These are phyloP conservation scores for Aspergillus aculeatinus DNA, from an alignment of 2,329 filamentous ascomycete genomes.

Conservation along the genomic window DNA sequence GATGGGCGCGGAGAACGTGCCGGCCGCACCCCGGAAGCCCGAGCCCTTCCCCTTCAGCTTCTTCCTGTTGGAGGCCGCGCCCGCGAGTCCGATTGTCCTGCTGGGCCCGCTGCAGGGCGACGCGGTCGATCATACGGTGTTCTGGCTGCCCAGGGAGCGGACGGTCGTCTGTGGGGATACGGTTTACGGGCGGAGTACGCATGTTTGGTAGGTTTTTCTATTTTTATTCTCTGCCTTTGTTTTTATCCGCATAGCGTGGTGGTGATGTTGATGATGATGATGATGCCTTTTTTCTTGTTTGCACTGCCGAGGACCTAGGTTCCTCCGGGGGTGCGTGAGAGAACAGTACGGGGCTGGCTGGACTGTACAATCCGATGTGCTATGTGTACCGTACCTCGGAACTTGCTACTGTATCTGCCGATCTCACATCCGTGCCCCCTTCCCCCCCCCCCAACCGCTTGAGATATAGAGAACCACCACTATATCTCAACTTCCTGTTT, in stretches of 20 bases:
- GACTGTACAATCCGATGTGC: too few relatives aligned
- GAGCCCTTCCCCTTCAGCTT: slow-evolving; percentile 28
- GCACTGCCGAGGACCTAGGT: too few relatives aligned
- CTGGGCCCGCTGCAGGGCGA: slow-evolving; percentile 35
- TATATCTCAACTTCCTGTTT: too few relatives aligned
- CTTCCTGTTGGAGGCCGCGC: slow-evolving; percentile 27
- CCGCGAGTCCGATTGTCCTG: slow-evolving; percentile 25
- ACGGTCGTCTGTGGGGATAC: slow-evolving; percentile 31
- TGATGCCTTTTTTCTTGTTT: too few relatives aligned
- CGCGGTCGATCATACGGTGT: slow-evolving; percentile 30
- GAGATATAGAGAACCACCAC: too few relatives aligned
- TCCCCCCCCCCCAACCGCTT: too few relatives aligned
- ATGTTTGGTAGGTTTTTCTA: slow-evolving; percentile 25
- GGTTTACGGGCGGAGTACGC: slow-evolving; percentile 33
- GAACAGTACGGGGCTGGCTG: too few relatives aligned
- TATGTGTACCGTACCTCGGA: too few relatives aligned
- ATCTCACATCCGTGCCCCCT: too few relatives aligned
- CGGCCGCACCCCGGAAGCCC: slow-evolving; percentile 27
- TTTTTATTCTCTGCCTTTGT: not conserved
- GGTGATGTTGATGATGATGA: too few relatives aligned
- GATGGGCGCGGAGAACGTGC: slow-evolving; percentile 30
- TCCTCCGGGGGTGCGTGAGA: too few relatives aligned
- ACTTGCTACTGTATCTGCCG: too few relatives aligned
- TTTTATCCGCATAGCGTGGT: not conserved
- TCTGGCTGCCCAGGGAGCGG: slow-evolving; percentile 30